Conservation (phyloP, 805 yeast genomes). For the Helenozyma baotianmanensis region DNA sequence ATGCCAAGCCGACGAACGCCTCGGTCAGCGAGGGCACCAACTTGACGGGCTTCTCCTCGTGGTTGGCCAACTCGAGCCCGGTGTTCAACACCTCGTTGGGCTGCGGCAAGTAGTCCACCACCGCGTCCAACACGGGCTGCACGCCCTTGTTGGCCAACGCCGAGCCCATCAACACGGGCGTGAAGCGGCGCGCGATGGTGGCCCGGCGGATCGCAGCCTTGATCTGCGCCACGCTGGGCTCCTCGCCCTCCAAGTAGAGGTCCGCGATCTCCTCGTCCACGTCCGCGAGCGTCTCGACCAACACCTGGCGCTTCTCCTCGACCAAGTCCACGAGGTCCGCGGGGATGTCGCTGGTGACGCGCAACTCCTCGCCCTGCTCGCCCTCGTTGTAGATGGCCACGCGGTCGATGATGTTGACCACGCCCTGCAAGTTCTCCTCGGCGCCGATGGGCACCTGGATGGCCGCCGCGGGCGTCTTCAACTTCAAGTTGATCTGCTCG, state of each 20-base stretch:
- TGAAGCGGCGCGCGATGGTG: constrained; percentile 91
- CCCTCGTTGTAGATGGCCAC: constrained; percentile 90
- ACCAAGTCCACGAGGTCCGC: constrained; percentile 75
- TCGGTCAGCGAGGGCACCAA: constrained; percentile 66
- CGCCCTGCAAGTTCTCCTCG: constrained; percentile 81
- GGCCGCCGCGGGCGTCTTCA: constrained; percentile 94
- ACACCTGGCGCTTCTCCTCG: constrained; percentile 79
- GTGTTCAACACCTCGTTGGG: constrained; percentile 91
- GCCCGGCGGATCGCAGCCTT: constrained; percentile 88
- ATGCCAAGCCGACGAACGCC: constrained; percentile 96
- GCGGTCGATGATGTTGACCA: constrained; percentile 84
- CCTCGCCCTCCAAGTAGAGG: constrained; percentile 82
- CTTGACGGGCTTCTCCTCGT: constrained; percentile 52
- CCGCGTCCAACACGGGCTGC: constrained; percentile 93
- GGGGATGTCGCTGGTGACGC: constrained; percentile 61
- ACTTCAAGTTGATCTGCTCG: constrained; percentile 81
- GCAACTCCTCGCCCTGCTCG: constrained; percentile 76
- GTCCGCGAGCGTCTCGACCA: constrained; percentile 94
- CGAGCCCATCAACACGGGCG: constrained; percentile 99
- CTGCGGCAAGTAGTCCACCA: constrained; percentile 91
- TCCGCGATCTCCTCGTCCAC: constrained; percentile 98
- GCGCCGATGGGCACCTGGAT: constrained; percentile 97
- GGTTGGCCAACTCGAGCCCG: constrained; percentile 75
- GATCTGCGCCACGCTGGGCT: constrained; percentile 80
- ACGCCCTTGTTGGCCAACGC: constrained; percentile 96